Conservation (phyloP, 2,329 filamentous ascomycete species). For the Chlorencoelia australis region DNA sequence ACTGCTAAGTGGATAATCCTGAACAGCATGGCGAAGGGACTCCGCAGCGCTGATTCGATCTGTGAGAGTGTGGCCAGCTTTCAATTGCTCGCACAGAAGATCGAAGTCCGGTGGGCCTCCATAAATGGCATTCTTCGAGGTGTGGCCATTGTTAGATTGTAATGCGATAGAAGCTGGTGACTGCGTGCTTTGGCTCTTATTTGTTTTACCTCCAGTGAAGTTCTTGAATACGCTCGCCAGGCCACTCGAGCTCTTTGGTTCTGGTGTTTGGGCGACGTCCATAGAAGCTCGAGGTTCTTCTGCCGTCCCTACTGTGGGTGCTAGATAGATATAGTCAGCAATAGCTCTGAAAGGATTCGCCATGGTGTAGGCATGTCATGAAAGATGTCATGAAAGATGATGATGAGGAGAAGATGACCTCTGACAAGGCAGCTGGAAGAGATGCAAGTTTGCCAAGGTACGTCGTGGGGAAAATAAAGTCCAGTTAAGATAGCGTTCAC, state of each 20-base stretch:
- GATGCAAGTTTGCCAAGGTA: no score
- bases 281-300: conserved; percentile 34
- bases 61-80: conserved; percentile 36
- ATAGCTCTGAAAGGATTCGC: no score
- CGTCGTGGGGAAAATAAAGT: no score
- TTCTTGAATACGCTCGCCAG: conserved; percentile 56
- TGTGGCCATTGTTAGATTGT: conserved; percentile 32
- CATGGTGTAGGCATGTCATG: no score
- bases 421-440: no score
- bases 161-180: conserved; percentile 32
- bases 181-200: conserved; percentile 37
- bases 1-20: conserved; percentile 43
- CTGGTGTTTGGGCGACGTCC: conserved; percentile 46
- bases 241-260: conserved; percentile 44
- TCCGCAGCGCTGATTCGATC: conserved; percentile 49
- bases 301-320: not conserved
- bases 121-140: conserved; percentile 28
- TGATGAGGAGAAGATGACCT: no score
- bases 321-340: no score
- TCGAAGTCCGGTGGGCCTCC: conserved; percentile 42
- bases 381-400: no score
- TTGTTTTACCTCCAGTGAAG: conserved; percentile 43
- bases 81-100: conserved; percentile 44
- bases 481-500: no score
- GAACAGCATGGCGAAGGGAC: conserved; percentile 44